Percentiles rank a stretch among this genome's conserved stretches.
Conservation (phyloP, 768 basidiomycete species). For the Galerina sulciceps region DNA sequence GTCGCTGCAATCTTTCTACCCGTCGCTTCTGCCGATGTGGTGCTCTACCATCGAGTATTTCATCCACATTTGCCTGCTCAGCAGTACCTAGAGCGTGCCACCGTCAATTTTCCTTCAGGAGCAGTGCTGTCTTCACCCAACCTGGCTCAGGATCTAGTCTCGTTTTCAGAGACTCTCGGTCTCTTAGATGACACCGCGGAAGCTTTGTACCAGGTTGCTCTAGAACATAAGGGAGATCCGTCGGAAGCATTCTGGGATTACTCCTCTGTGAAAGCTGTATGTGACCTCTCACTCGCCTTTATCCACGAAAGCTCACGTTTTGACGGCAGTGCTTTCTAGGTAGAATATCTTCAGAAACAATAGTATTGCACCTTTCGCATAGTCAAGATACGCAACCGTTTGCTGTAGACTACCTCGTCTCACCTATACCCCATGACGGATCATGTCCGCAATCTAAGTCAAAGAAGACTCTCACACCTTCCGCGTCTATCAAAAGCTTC, state of each 20-base stretch:
- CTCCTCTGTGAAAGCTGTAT: slow-evolving; percentile 65
- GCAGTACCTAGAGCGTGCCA: slow-evolving; percentile 50
- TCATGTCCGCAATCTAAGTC: slow-evolving; percentile 52
- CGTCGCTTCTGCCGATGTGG: slow-evolving; percentile 27
- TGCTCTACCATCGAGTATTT: slow-evolving; percentile 56
- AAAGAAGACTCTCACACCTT: slow-evolving; percentile 20
- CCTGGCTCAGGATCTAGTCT: slow-evolving; percentile 48
- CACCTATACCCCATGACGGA: slow-evolving; percentile 70
- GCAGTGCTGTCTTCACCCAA: slow-evolving; percentile 45
- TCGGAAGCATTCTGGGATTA: slow-evolving; percentile 55
- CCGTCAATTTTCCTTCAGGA: slow-evolving; percentile 35
- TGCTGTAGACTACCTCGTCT: slow-evolving; percentile 74
- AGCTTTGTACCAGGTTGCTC: slow-evolving; percentile 74
- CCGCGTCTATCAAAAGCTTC: slow-evolving; percentile 25
- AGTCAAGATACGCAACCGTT: slow-evolving; percentile 50
- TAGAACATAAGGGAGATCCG: slow-evolving; percentile 49
- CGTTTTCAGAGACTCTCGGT: slow-evolving; percentile 45
- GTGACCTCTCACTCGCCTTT: slow-evolving; percentile 23
- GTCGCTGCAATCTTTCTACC: slow-evolving; percentile 17
- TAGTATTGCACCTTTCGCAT: slow-evolving; percentile 58
- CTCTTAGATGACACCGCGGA: slow-evolving; percentile 37
- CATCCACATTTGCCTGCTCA: slow-evolving; percentile 45
- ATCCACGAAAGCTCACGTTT: slow-evolving; percentile 8
- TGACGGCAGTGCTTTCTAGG: slow-evolving; percentile 66
- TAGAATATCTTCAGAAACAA: slow-evolving; percentile 53